Conservation (phyloP, 441 rosid genomes). For the Geranium incanum region DNA sequence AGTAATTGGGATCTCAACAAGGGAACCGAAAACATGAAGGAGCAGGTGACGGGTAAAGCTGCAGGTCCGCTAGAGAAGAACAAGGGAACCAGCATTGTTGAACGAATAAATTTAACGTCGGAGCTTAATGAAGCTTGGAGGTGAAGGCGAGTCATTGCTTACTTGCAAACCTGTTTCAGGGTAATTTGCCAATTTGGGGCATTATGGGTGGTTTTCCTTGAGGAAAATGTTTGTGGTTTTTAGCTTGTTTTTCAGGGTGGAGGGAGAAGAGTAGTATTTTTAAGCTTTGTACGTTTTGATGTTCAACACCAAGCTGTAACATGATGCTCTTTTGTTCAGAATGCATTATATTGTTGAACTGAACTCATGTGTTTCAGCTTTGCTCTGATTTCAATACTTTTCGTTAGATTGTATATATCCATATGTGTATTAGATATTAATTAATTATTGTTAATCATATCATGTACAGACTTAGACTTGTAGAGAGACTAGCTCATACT, state of each 20-base stretch:
- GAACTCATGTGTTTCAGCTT: background rate
- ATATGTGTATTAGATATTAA: too few relatives aligned
- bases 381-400: background rate
- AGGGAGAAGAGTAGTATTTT: too few relatives aligned
- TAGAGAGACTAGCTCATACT: too few relatives aligned
- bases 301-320: background rate
- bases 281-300: background rate
- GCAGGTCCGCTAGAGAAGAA: slow-evolving; percentile 30
- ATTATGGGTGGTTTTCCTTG: background rate
- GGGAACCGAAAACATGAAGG: slow-evolving; percentile 22
- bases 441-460: too few relatives aligned
- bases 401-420: too few relatives aligned
- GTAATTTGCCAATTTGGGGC: background rate
- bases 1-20: slow-evolving; percentile 31
- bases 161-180: background rate
- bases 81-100: slow-evolving; percentile 40
- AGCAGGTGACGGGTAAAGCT: slow-evolving; percentile 27
- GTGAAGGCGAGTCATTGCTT: slow-evolving; percentile 24
- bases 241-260: background rate
- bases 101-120: slow-evolving; percentile 48
- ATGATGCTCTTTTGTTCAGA: background rate
- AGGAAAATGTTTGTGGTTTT: background rate
- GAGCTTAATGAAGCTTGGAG: slow-evolving; percentile 76
- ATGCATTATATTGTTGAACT: too few relatives aligned
- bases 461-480: too few relatives aligned